Conservation (phyloP, 2,329 filamentous ascomycete genomes). For the Epichloe glyceriae region DNA sequence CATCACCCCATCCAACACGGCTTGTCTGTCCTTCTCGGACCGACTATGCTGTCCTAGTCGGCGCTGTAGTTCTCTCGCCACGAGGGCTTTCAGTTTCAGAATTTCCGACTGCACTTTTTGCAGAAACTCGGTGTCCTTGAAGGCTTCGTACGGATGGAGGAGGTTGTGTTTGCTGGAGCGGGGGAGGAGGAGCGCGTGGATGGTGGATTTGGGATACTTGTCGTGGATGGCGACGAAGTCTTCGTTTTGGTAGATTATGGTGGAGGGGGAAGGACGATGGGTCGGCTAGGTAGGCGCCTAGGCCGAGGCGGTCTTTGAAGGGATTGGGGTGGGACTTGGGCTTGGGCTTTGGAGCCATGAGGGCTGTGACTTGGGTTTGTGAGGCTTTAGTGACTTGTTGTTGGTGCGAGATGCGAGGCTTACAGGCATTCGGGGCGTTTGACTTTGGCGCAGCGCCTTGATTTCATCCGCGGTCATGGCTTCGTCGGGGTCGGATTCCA, state of each 20-base stretch:
- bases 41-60: constrained; percentile 50
- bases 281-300: constrained; percentile 52
- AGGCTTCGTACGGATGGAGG: constrained; percentile 64
- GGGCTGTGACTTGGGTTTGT: constrained; percentile 20
- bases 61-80: constrained; percentile 62
- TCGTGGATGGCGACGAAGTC: constrained; percentile 70
- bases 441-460: constrained; percentile 17
- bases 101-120: constrained; percentile 48
- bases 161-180: constrained; percentile 47
- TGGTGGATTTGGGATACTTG: constrained; percentile 68
- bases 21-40: constrained; percentile 50
- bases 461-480: constrained; percentile 31
- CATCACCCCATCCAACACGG: constrained; percentile 46
- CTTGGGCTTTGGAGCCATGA: constrained; percentile 27
- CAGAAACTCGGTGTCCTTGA: constrained; percentile 60
- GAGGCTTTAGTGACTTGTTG: not conserved
- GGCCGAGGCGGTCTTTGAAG: constrained; percentile 42
- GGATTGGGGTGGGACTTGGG: constrained; percentile 22
- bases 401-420: not conserved
- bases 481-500: constrained; percentile 21
- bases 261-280: constrained; percentile 47
- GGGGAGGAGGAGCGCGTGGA: constrained; percentile 83
- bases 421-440: constrained; percentile 30
- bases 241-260: constrained; percentile 53
- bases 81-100: constrained; percentile 46